Evolutionary conservation across 805 yeast species (phyloP).

Genomic region (Teunomyces stri): DNA sequence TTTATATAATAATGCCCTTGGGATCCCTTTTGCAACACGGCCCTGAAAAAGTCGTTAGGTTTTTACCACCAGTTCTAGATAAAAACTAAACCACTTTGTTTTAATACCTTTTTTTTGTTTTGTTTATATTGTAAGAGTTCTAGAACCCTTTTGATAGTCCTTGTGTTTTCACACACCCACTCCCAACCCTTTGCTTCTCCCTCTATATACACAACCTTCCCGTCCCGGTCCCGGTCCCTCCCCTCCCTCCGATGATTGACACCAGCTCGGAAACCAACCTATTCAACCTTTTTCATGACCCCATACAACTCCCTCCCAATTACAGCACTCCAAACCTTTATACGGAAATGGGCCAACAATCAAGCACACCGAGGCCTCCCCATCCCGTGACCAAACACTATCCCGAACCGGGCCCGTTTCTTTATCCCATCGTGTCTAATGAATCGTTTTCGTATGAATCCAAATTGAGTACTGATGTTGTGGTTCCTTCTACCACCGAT

Average conservation of each 20-base stretch:
- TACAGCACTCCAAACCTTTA: constrained; percentile 7
- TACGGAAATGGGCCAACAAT: constrained; percentile 7
- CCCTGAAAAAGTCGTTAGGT: neutral
- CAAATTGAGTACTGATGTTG: no score
- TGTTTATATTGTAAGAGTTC: no score
- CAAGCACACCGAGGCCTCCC: constrained; percentile 1
- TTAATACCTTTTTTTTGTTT: no score
- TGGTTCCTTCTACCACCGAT: no score
- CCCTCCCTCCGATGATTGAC: constrained; percentile 2
- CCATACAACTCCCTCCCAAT: neutral
- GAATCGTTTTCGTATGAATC: constrained; percentile 2
- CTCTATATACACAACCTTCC: neutral
- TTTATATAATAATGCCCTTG: neutral
- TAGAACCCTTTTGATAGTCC: no score
- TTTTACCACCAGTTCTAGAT: neutral
- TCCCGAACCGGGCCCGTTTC: constrained; percentile 5
- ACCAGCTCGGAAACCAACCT: constrained; percentile 3
- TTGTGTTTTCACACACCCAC: no score
- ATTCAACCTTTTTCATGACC: constrained; percentile 5
- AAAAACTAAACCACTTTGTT: no score
- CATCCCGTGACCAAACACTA: neutral
- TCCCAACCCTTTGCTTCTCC: no score
- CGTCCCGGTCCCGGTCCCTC: neutral
- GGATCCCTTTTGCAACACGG: neutral
- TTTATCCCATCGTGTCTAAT: constrained; percentile 11